Evolutionary conservation across 192 early-diverging fungal genomes (phyloP).

Genomic region (Diversispora epigaea): DNA sequence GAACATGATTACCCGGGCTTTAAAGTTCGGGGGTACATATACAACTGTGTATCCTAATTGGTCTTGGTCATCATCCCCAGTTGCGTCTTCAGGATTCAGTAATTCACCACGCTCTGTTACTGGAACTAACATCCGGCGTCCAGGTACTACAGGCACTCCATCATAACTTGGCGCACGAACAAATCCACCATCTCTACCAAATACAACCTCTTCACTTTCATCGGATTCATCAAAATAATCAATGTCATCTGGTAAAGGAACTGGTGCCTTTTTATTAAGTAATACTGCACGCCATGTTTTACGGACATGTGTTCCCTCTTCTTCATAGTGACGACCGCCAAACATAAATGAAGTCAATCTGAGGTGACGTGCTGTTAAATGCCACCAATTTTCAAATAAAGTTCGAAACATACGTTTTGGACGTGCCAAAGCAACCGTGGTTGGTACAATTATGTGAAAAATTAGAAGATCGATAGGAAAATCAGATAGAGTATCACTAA

Average conservation of each 20-base stretch:
- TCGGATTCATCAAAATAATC: slow-evolving; percentile 47
- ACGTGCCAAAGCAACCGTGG: slow-evolving; percentile 56
- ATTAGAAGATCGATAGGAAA: slow-evolving; percentile 75
- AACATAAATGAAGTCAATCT: slow-evolving; percentile 86
- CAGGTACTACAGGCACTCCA: slow-evolving; percentile 76
- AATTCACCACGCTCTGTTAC: slow-evolving; percentile 59
- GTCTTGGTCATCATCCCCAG: slow-evolving; percentile 57
- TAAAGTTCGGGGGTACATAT: slow-evolving; percentile 76
- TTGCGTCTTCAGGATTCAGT: slow-evolving; percentile 58
- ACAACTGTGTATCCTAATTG: slow-evolving; percentile 73
- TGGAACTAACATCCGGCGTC: slow-evolving; percentile 79
- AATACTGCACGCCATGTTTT: slow-evolving; percentile 56
- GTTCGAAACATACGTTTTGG: slow-evolving; percentile 58
- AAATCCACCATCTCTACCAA: slow-evolving; percentile 63
- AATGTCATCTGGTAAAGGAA: slow-evolving; percentile 54
- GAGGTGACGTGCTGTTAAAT: slow-evolving; percentile 55
- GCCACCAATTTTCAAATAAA: slow-evolving; percentile 75
- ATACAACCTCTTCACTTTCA: slow-evolving; percentile 50
- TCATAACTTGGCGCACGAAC: slow-evolving; percentile 86
- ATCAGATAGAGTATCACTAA: slow-evolving; percentile 68
- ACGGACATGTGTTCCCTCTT: slow-evolving; percentile 70
- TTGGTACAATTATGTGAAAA: slow-evolving; percentile 74
- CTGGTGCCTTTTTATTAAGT: slow-evolving; percentile 47
- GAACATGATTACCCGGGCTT: slow-evolving; percentile 56
- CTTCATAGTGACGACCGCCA: slow-evolving; percentile 62